A percentile compares a stretch with the other conserved stretches of the same genome.
Conservation (phyloP, 495 filamentous ascomycete genomes). For the Daldinia loculata region DNA sequence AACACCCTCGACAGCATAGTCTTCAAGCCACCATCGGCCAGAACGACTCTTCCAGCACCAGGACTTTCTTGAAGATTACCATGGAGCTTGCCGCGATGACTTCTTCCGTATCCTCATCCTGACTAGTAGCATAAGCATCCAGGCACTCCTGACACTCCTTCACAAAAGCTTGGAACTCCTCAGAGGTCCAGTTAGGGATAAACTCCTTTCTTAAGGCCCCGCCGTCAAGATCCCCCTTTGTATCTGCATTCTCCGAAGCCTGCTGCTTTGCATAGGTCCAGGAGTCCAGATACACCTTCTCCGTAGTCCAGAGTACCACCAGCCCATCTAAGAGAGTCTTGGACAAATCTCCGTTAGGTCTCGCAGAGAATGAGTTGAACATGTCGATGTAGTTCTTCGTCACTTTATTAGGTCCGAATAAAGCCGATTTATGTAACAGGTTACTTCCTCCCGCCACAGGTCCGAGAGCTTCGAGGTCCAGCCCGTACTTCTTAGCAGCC, state of each 20-base stretch:
- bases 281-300: constrained; percentile 67
- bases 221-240: constrained; percentile 61
- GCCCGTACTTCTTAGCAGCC: constrained; percentile 66
- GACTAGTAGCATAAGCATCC: constrained; percentile 46
- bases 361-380: constrained; percentile 45
- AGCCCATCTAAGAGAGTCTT: constrained; percentile 66
- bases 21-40: constrained; percentile 51
- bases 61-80: constrained; percentile 62
- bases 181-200: constrained; percentile 72
- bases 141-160: constrained; percentile 56
- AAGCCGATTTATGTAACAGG: constrained; percentile 25
- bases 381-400: constrained; percentile 48
- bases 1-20: background rate
- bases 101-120: constrained; percentile 37
- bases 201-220: constrained; percentile 69
- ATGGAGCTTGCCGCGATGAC: constrained; percentile 52
- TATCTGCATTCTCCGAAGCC: constrained; percentile 23
- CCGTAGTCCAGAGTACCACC: constrained; percentile 77
- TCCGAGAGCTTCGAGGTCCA: constrained; percentile 59
- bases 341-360: constrained; percentile 22
- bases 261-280: constrained; percentile 64
- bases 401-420: constrained; percentile 42
- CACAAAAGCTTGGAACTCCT: constrained; percentile 67
- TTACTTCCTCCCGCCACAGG: constrained; percentile 44
- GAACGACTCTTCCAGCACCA: constrained; percentile 63